Percentiles rank a stretch among this genome's conserved stretches.
Conservation (phyloP, 805 yeast species). For the Spathaspora gorwiae region DNA sequence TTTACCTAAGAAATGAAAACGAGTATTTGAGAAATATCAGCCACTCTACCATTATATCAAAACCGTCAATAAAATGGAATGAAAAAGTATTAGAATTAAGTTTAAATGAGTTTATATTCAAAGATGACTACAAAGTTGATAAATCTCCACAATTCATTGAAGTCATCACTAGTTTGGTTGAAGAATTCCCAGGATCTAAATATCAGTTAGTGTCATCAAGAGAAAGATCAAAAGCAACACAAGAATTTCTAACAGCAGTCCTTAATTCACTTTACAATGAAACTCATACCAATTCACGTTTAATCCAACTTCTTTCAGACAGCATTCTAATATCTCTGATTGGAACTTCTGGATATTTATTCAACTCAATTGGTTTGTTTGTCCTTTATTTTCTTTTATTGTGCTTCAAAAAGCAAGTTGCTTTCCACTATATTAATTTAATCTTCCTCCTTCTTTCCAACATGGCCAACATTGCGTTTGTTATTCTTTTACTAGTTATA, state of each 20-base stretch:
- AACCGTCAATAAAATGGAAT: conserved; percentile 12
- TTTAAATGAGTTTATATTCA: conserved; percentile 1
- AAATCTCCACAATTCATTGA: not conserved
- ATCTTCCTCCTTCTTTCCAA: not conserved
- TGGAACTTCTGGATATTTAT: not conserved
- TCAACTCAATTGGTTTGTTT: not conserved
- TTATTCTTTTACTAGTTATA: not conserved
- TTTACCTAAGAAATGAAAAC: conserved; percentile 18
- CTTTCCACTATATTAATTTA: conserved; percentile 1
- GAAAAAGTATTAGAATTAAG: not conserved
- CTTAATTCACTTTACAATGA: too few relatives aligned
- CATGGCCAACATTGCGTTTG: not conserved
- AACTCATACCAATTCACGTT: too few relatives aligned
- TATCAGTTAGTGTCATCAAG: too few relatives aligned
- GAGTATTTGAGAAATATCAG: conserved; percentile 11
- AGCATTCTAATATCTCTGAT: not conserved
- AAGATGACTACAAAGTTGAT: not conserved
- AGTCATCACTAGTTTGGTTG: not conserved
- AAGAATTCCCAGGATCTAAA: not conserved
- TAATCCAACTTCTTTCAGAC: not conserved
- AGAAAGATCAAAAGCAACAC: too few relatives aligned
- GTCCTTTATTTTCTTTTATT: not conserved
- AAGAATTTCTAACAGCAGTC: too few relatives aligned
- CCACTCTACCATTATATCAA: conserved; percentile 15
- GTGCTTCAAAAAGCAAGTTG: not conserved